Percentiles rank a stretch among this genome's conserved stretches.
These are phyloP conservation scores for Shiraia sp. DNA, from an alignment of 2,329 filamentous ascomycete genomes.

Conservation along the genomic window DNA sequence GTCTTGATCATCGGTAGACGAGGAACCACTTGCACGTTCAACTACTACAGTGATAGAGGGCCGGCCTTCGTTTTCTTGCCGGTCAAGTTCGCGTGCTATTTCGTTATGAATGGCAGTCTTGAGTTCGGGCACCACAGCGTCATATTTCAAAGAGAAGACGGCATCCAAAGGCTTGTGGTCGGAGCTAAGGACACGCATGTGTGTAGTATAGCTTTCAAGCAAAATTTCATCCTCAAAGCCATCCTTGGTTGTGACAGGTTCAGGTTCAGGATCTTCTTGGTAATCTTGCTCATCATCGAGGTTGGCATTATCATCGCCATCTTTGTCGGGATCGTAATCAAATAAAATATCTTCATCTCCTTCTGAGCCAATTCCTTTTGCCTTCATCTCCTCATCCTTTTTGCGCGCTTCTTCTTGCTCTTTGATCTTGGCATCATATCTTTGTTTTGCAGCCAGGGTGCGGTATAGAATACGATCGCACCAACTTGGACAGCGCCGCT, in stretches of 20 bases:
- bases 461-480: slow-evolving; percentile 92
- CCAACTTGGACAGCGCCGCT: slow-evolving; percentile 91
- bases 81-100: slow-evolving; percentile 84
- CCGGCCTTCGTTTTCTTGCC: slow-evolving; percentile 86
- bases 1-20: slow-evolving; percentile 17
- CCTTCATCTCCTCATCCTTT: slow-evolving; percentile 84
- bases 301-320: slow-evolving; percentile 58
- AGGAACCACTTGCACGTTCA: slow-evolving; percentile 55
- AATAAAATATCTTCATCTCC: slow-evolving; percentile 84
- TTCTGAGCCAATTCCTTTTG: slow-evolving; percentile 72
- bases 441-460: slow-evolving; percentile 70
- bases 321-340: slow-evolving; percentile 84
- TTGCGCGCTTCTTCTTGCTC: slow-evolving; percentile 70
- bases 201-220: slow-evolving; percentile 76
- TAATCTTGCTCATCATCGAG: slow-evolving; percentile 36
- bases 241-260: slow-evolving; percentile 61
- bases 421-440: slow-evolving; percentile 64
- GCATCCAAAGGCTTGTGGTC: slow-evolving; percentile 93
- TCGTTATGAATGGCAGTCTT: slow-evolving; percentile 85
- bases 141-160: slow-evolving; percentile 81
- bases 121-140: slow-evolving; percentile 81
- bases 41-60: slow-evolving; percentile 82
- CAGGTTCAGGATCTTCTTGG: slow-evolving; percentile 47
- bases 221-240: slow-evolving; percentile 59
- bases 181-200: slow-evolving; percentile 87